Base-by-base conservation (phyloP, 768 basidiomycete species). In the Leccinum boreale region DNA sequence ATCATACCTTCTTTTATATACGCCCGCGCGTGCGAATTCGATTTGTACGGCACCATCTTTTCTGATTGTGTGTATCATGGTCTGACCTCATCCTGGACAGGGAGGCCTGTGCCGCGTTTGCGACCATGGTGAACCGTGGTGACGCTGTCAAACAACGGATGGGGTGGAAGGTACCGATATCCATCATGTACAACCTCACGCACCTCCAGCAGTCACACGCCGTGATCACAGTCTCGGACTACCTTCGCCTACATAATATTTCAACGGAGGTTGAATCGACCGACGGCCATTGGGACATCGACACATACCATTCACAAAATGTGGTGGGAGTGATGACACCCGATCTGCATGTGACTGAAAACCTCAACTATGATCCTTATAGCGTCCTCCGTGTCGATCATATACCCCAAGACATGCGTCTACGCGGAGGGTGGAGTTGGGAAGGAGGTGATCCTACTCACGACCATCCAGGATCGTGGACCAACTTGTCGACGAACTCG, bases 1-100 rank as follows among this genome's bases (percentile, higher is more conserved):
- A 70, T 81, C 35, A 36, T 81, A 10, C 79, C 80, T 1, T 76
- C 79, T 3, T 77, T 74, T 58, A 69, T 80, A 21, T 81, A 81
- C 45, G 78, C 79, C 12, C 76, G 79, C 23, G 73, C 73, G 0
- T 80, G 80, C 64, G 76, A 78, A 56, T 73, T 71, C 24, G 69
- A 73, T 29, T 19, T 65, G 69, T 69, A 47, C n/a, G 70, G 10
- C 17, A 3, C 5, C 36, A 17, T 36, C 26, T 53, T 15, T 51
- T 29, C 4, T 1, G 24, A 3, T 1, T 9, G 33, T n/a, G 17
- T 39, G 17, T 17, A 4, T 39, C 17, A 17, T n/a, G 36, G 2
- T 21, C 50, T 55, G 46, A 59, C 9, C 35, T n/a, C 24, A 17
- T 24, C 3, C 29, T 52, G 21, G 9, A 33, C 45, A 76, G 75